phyloP scores from a whole-genome alignment of 2,329 filamentous ascomycete species.

The Monilinia aucupariae region DNA sequence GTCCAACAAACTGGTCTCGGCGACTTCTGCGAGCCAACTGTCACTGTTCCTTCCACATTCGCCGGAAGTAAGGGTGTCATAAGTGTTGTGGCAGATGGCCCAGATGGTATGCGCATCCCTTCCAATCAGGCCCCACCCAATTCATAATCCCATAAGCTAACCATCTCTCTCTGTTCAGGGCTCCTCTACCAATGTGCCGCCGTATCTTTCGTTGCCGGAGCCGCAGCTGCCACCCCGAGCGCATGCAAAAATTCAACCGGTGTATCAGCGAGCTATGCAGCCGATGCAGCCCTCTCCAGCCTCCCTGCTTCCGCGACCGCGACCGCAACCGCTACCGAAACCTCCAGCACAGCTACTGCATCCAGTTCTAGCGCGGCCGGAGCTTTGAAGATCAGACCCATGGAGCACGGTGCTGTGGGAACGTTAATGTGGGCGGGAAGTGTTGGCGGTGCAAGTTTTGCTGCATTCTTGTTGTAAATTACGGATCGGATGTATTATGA shows the following conservation, averaged over 20 bases:
- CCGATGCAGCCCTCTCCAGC: slow-evolving; percentile 20
- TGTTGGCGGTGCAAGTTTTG: slow-evolving; percentile 20
- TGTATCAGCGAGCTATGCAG: slow-evolving; percentile 29
- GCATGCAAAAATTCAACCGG: slow-evolving; percentile 39
- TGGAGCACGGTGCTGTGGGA: slow-evolving; percentile 16
- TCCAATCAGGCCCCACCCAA: neutral
- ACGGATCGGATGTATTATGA: slow-evolving; percentile 5
- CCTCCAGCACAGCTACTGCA: slow-evolving; percentile 5
- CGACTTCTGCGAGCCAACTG: slow-evolving; percentile 46
- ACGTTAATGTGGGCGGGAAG: slow-evolving; percentile 20
- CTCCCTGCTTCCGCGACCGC: slow-evolving; percentile 19
- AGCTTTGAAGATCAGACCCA: slow-evolving; percentile 10
- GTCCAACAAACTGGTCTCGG: slow-evolving; percentile 51
- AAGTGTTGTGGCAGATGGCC: slow-evolving; percentile 45
- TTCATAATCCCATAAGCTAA: neutral
- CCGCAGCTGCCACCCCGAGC: slow-evolving; percentile 28
- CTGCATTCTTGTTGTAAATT: slow-evolving; percentile 21
- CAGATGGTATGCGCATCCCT: slow-evolving; percentile 43
- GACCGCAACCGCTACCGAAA: slow-evolving; percentile 2
- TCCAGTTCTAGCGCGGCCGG: slow-evolving; percentile 14
- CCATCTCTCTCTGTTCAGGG: neutral
- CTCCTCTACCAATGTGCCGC: slow-evolving; percentile 44
- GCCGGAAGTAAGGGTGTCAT: slow-evolving; percentile 52
- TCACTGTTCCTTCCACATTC: slow-evolving; percentile 47
- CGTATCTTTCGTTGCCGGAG: slow-evolving; percentile 49